Evolutionary conservation across 225 moss, liverwort and hornwort species (phyloP), one percentile per base, ranked within the genome.

Genomic region (Polytrichum formosum): DNA sequence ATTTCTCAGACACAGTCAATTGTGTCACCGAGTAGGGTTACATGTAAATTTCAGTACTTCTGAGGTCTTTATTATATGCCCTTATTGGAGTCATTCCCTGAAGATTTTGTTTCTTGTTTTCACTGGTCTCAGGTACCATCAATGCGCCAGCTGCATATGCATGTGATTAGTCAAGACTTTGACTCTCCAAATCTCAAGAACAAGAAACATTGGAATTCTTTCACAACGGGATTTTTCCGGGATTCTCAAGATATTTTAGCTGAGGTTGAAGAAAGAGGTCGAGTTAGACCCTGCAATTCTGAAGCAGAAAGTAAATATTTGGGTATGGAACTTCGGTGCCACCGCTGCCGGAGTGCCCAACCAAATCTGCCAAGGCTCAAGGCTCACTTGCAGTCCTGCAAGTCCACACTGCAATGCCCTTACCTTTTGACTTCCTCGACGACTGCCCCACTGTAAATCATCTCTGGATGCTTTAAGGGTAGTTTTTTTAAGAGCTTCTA

Each of bases 141-240:
- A 0, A 90, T 96, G 96, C 87, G 90, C 60, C 93, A 93, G 75
- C 66, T 97, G 64, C 96, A 97, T 74, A 75, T 97, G 78, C 96
- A 97, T 76, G 88, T 93, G 19, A 79, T 97, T 74, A 97, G 92
- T 65, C 96, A 97, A 73, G 96, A 97, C 74, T 93, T 97, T 18
- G 75, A 91, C 64, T 92, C 92, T 73, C 75, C 86, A 7, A 70
- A 59, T 72, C 76, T 97, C 55, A 97, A 97, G 86, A 90, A 97
- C 74, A 93, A 92, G 84, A 97, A 93, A 78, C 96, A 97, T 65
- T 97, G 96, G 96, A 97, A 93, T 62, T 85, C 93, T 20, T 97
- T 97, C 75, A 92, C 96, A n/a, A 84, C 82, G n/a, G 75, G 73
- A 20, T 96, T 92, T 37, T 96, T 96, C 67, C 88, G 79, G 26